A percentile compares a stretch with the other conserved stretches of the same genome.
phyloP scores from a whole-genome alignment of 306 rosid species.

The Glycine tomentella region DNA sequence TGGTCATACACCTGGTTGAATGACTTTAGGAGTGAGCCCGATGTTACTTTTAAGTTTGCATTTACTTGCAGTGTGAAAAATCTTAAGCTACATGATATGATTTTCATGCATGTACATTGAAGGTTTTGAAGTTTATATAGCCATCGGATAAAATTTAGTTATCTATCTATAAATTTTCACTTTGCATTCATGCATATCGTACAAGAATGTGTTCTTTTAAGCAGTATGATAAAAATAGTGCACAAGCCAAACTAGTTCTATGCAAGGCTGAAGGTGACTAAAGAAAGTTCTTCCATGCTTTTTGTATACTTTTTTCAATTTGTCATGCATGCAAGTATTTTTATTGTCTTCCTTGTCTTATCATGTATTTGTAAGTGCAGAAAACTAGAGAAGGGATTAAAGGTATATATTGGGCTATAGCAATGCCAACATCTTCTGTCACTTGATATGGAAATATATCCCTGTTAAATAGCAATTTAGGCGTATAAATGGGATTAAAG shows the following conservation, averaged over 20 bases:
- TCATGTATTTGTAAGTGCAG: conserved; percentile 5
- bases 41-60: conserved; percentile 12
- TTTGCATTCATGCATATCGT: conserved; percentile 28
- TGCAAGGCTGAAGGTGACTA: conserved; percentile 29
- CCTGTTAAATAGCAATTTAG: conserved; percentile 39
- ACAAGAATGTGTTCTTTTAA: not conserved
- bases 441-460: conserved; percentile 32
- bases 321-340: conserved; percentile 28
- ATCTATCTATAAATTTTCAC: conserved; percentile 22
- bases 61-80: conserved; percentile 11
- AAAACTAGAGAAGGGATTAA: not conserved
- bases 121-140: conserved; percentile 27
- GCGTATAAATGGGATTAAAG: conserved; percentile 33
- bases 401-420: conserved; percentile 12
- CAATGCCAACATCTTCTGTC: conserved; percentile 15
- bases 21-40: not conserved
- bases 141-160: conserved; percentile 12
- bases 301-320: conserved; percentile 22
- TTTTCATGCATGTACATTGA: conserved; percentile 14
- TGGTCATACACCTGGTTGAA: not conserved
- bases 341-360: not conserved
- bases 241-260: conserved; percentile 7
- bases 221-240: conserved; percentile 32
- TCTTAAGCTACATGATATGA: conserved; percentile 23
- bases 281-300: conserved; percentile 21